These are phyloP conservation scores for Cerioporus squamosus DNA, from an alignment of 1,284 basidiomycete species.

Conservation along the genomic window DNA sequence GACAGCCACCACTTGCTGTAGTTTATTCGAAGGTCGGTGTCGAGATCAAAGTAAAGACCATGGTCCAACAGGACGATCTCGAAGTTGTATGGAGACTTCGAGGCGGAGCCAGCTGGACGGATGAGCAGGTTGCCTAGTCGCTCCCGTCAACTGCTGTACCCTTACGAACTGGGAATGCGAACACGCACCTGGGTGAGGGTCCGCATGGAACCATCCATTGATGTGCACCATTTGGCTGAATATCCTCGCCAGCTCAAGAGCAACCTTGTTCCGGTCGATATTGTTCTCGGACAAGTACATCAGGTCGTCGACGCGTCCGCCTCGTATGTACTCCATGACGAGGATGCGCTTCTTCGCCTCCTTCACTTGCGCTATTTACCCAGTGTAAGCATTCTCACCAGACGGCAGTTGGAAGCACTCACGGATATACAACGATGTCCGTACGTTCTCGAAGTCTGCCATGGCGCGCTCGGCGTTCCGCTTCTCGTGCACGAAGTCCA, in stretches of 20 bases:
- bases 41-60: slow-evolving; percentile 91
- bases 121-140: slow-evolving; percentile 84
- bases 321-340: slow-evolving; percentile 94
- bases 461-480: slow-evolving; percentile 77
- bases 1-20: slow-evolving; percentile 88
- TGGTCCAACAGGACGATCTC: slow-evolving; percentile 94
- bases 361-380: slow-evolving; percentile 65
- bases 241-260: slow-evolving; percentile 87
- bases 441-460: slow-evolving; percentile 74
- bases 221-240: slow-evolving; percentile 97
- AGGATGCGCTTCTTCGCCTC: slow-evolving; percentile 86
- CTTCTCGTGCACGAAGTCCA: slow-evolving; percentile 94
- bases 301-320: slow-evolving; percentile 90
- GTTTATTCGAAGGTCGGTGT: slow-evolving; percentile 76
- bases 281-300: slow-evolving; percentile 81
- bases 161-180: too few relatives aligned
- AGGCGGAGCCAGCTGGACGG: slow-evolving; percentile 64
- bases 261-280: slow-evolving; percentile 95
- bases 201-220: slow-evolving; percentile 91
- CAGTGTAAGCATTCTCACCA: background rate
- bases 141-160: too few relatives aligned
- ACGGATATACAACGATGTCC: slow-evolving; percentile 88
- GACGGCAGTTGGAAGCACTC: background rate
- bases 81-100: slow-evolving; percentile 89
- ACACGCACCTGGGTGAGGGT: slow-evolving; percentile 4